A percentile compares a stretch with the other conserved stretches of the same genome.
These are phyloP conservation scores for Mrakia gelida DNA, from an alignment of 768 basidiomycete species.

Conservation along the genomic window DNA sequence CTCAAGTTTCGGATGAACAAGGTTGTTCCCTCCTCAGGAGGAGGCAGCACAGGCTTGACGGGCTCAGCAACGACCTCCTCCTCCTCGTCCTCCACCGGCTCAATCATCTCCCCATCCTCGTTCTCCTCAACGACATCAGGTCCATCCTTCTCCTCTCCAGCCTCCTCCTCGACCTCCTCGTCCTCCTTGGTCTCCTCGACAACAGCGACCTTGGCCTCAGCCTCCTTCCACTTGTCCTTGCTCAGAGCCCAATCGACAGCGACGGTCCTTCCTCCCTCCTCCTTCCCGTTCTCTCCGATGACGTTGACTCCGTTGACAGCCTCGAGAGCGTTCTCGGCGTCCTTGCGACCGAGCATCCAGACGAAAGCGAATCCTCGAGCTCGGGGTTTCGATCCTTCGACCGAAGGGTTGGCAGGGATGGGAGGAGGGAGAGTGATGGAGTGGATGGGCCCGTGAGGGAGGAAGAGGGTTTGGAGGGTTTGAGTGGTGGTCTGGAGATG, in stretches of 20 bases:
- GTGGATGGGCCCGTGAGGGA: constrained; percentile 80
- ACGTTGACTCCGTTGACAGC: constrained; percentile 72
- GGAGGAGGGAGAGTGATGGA: constrained; percentile 70
- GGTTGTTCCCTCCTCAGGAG: constrained; percentile 81
- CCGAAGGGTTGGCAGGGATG: constrained; percentile 41
- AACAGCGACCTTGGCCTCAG: constrained; percentile 51
- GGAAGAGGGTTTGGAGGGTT: constrained; percentile 78
- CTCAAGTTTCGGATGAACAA: constrained; percentile 91
- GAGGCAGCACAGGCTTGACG: constrained; percentile 56
- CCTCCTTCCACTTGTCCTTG: constrained; percentile 86
- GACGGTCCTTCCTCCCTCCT: constrained; percentile 60
- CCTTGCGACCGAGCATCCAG: constrained; percentile 81
- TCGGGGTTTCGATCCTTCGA: constrained; percentile 42
- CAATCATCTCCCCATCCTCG: constrained; percentile 34
- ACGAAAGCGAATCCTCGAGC: constrained; percentile 88
- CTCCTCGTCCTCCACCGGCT: constrained; percentile 37
- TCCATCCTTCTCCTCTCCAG: constrained; percentile 40
- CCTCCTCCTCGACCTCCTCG: constrained; percentile 37
- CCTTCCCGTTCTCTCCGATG: constrained; percentile 61
- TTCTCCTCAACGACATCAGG: constrained; percentile 37
- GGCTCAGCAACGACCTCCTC: constrained; percentile 55
- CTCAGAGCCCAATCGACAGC: constrained; percentile 96
- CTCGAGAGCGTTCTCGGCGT: constrained; percentile 76
- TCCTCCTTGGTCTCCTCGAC: constrained; percentile 37
- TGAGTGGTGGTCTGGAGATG: constrained; percentile 63